phyloP scores from a whole-genome alignment of 2,329 filamentous ascomycete species.

The Septoria petroselini region DNA sequence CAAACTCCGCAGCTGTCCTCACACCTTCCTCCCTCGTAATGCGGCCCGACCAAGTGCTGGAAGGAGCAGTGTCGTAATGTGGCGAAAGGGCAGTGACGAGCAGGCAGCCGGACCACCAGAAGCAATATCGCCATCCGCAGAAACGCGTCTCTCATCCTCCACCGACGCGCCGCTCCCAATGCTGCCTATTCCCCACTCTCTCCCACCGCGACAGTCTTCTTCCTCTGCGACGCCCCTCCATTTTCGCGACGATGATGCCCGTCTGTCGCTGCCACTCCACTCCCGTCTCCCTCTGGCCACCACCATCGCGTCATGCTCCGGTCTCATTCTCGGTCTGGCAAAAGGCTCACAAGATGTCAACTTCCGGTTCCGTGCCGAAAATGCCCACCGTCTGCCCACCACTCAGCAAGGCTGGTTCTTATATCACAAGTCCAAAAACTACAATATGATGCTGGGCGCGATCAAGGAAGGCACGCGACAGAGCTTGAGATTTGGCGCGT shows the following conservation, averaged over 20 bases:
- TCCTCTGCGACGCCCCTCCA: background rate
- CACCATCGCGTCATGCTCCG: conserved; percentile 28
- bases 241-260: conserved; percentile 25
- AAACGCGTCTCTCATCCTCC: no score
- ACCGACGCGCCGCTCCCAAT: background rate
- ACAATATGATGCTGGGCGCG: conserved; percentile 74
- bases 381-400: conserved; percentile 86
- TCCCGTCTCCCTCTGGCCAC: conserved; percentile 35
- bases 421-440: conserved; percentile 99
- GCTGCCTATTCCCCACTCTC: conserved; percentile 5
- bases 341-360: conserved; percentile 45
- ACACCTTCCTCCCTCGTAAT: background rate
- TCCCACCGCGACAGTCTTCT: background rate
- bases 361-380: conserved; percentile 88
- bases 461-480: conserved; percentile 75
- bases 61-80: conserved; percentile 3
- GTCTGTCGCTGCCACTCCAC: conserved; percentile 36
- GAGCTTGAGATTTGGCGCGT: conserved; percentile 66
- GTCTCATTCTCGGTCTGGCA: conserved; percentile 35
- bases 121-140: no score
- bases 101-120: no score
- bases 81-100: conserved; percentile 5
- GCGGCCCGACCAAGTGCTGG: conserved; percentile 8
- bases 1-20: background rate
- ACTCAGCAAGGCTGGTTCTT: conserved; percentile 88